These are phyloP conservation scores for Coniosporium tulheliwenetii DNA, from an alignment of 2,329 filamentous ascomycete genomes.

Conservation along the genomic window DNA sequence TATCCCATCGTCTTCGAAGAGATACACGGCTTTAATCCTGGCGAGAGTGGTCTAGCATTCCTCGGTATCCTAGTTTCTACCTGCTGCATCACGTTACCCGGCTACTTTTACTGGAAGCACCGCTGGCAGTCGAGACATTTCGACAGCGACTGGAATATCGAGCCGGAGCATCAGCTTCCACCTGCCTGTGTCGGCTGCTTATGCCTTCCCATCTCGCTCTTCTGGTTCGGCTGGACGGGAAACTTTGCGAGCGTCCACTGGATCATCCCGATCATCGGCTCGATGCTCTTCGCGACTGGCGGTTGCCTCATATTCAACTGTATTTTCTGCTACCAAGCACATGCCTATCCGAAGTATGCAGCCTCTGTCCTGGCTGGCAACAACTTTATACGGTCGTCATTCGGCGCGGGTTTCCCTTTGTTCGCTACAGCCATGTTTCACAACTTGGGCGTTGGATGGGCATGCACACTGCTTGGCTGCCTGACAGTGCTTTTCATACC, in stretches of 20 bases:
- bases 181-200: conserved; percentile 28
- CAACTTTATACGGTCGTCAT: conserved; percentile 17
- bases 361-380: conserved; percentile 23
- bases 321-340: conserved; percentile 23
- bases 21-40: conserved; percentile 10
- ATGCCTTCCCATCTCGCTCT: conserved; percentile 27
- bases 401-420: conserved; percentile 20
- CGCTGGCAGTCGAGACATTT: conserved; percentile 11
- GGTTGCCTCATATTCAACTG: conserved; percentile 28
- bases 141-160: conserved; percentile 13
- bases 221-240: conserved; percentile 33
- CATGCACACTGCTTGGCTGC: conserved; percentile 16
- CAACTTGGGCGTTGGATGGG: conserved; percentile 18
- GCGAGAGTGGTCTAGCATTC: conserved; percentile 12
- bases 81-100: too few species aligned
- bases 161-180: conserved; percentile 28
- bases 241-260: conserved; percentile 23
- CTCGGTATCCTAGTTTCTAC: conserved; percentile 14
- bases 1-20: conserved; percentile 15
- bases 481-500: conserved; percentile 14
- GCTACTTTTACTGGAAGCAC: conserved; percentile 7
- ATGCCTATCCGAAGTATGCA: conserved; percentile 21
- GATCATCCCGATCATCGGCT: conserved; percentile 28
- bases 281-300: conserved; percentile 25
- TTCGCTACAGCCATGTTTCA: conserved; percentile 17